Evolutionary conservation across 2,329 filamentous ascomycete genomes (phyloP), one percentile per base, ranked within the genome.

Genomic region (Didymella pinodella): DNA sequence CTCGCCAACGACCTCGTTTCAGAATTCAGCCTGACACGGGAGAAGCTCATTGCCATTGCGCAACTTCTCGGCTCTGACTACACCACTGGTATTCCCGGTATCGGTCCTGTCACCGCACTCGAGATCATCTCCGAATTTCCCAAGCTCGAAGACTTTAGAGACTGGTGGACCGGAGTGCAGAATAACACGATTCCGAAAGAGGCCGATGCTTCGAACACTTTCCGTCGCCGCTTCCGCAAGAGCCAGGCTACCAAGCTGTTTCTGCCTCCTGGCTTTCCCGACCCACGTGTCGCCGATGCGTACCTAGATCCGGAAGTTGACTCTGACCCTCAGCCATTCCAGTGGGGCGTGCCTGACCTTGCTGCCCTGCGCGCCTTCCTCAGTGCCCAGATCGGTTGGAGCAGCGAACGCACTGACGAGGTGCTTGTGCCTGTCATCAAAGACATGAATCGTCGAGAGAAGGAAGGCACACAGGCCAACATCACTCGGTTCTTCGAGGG

Each of bases 301-400:
- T 99, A 99, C 74, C 80, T 94, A 0, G 78, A 90, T 4, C 95
- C 95, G 0, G 91, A 96, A 65, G 94, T 98, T 11, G 95, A 99
- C 75, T 81, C 79, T 51, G 89, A 88, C 65, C 84, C 90, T 0
- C 89, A 95, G 67, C 80, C 83, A 0, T 99, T 99, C 73, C 91
- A 95, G 75, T 99, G 96, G 95, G 95, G 95, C 29, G 91, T 97
- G 0, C 95, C 95, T 0, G 94, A 99, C 73, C 83, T 99, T 0
- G 91, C 95, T 61, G 91, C 92, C 0, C 80, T 99, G 62, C 82
- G 96, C 7, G 83, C 84, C 26, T 99, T 95, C 70, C 82, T 99
- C 36, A 97, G 96, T 90, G 82, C 86, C 1, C 97, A 94, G 2
- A 92, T 99, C 66, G 95, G 95, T 0, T 99, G 95, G 95, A 88